These are phyloP conservation scores for Paramicrosporidium saccamoebae DNA, from an alignment of 371 early-diverging fungal genomes.

Conservation along the genomic window DNA sequence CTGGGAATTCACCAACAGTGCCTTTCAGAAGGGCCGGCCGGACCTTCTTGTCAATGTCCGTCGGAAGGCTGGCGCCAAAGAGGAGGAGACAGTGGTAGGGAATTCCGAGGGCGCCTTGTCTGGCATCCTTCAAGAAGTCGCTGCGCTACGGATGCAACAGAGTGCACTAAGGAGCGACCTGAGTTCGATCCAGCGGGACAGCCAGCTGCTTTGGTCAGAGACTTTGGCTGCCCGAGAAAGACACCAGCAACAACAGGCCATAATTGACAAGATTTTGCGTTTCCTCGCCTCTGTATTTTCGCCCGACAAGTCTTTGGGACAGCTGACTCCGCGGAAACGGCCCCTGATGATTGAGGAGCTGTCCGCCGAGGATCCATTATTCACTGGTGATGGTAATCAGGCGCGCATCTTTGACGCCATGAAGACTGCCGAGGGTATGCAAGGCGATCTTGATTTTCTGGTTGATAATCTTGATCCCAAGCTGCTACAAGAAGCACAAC, in stretches of 20 bases:
- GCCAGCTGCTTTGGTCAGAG: constrained; percentile 62
- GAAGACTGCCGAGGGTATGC: too few relatives aligned
- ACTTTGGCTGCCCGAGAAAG: constrained; percentile 27
- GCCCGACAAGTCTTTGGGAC: constrained; percentile 13
- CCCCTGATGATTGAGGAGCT: constrained; percentile 1
- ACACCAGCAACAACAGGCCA: constrained; percentile 50
- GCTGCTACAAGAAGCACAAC: too few relatives aligned
- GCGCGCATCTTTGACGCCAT: too few relatives aligned
- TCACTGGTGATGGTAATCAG: too few relatives aligned
- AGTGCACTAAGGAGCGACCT: constrained; percentile 46
- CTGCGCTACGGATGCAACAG: constrained; percentile 61
- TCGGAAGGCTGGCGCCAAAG: too few relatives aligned
- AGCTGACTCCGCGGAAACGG: constrained; percentile 1
- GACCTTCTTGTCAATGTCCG: constrained; percentile 50
- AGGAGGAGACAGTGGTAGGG: too few relatives aligned
- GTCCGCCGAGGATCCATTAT: too few relatives aligned
- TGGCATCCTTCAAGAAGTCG: constrained; percentile 38
- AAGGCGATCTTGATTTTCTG: too few relatives aligned
- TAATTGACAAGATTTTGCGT: constrained; percentile 52
- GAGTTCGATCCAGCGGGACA: constrained; percentile 49
- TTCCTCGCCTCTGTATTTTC: constrained; percentile 44
- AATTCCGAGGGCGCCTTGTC: too few relatives aligned
- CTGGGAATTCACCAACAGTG: constrained; percentile 69
- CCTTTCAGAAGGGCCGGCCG: constrained; percentile 34
- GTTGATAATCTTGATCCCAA: too few relatives aligned